These are phyloP conservation scores for Apophysomyces trapeziformis DNA, from an alignment of 371 early-diverging fungal species.

Conservation along the genomic window DNA sequence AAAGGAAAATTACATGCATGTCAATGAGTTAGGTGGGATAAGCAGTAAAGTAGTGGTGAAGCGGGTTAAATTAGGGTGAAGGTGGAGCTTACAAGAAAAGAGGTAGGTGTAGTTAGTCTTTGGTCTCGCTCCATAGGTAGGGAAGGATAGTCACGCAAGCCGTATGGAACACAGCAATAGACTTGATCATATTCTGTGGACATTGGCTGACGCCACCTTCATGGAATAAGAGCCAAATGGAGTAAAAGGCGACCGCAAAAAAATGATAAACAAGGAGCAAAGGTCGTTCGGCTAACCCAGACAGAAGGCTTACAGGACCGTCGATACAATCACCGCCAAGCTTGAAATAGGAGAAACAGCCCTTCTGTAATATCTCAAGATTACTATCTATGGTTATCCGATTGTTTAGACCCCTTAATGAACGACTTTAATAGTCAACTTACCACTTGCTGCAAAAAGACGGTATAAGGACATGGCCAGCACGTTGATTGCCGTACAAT, in stretches of 20 bases:
- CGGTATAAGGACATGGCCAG: constrained; percentile 89
- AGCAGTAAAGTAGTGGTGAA: background rate
- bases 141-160: constrained; percentile 61
- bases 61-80: background rate
- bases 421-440: background rate
- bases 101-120: constrained; percentile 16
- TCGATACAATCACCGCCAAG: constrained; percentile 79
- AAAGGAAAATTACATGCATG: background rate
- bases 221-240: constrained; percentile 49
- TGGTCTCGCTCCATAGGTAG: constrained; percentile 43
- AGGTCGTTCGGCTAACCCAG: constrained; percentile 71
- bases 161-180: constrained; percentile 53
- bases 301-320: constrained; percentile 83
- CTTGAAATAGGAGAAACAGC: constrained; percentile 85
- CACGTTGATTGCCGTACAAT: constrained; percentile 83
- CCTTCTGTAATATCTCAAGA: constrained; percentile 72
- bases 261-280: constrained; percentile 77
- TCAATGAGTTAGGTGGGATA: background rate
- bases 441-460: constrained; percentile 73
- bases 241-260: constrained; percentile 83
- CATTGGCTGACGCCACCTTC: constrained; percentile 40
- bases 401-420: background rate
- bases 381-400: constrained; percentile 20
- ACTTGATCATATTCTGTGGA: constrained; percentile 46
- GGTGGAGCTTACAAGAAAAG: background rate